phyloP scores from a whole-genome alignment of 2,329 filamentous ascomycete genomes.

The Colletotrichum truncatum region DNA sequence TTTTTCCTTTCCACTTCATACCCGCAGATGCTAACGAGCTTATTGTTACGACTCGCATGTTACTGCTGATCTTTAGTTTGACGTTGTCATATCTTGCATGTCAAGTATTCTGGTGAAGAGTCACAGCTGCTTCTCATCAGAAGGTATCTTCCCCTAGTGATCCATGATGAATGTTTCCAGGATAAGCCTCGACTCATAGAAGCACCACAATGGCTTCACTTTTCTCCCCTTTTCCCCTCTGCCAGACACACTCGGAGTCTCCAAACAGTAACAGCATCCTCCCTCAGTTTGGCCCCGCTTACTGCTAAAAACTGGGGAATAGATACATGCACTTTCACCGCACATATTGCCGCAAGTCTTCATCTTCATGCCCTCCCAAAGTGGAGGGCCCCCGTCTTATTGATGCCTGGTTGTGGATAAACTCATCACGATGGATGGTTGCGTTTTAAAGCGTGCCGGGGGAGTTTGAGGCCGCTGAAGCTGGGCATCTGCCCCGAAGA shows the following conservation, averaged over 20 bases:
- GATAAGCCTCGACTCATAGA: background rate
- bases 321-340: background rate
- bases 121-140: background rate
- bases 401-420: background rate
- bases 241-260: background rate
- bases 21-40: slow-evolving; percentile 1
- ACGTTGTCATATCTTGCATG: background rate
- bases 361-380: background rate
- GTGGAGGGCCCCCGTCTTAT: background rate
- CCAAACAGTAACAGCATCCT: background rate
- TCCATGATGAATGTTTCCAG: background rate
- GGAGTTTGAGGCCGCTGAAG: slow-evolving; percentile 18
- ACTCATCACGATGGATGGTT: background rate
- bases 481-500: background rate
- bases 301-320: background rate
- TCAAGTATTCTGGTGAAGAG: background rate
- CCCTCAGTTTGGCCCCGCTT: background rate
- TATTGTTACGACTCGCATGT: slow-evolving; percentile 9
- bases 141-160: background rate
- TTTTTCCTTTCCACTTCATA: background rate
- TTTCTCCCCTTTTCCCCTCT: background rate
- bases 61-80: background rate
- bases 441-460: slow-evolving; percentile 11
- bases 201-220: background rate
- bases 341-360: background rate